Base-by-base conservation (phyloP, 2,329 filamentous ascomycete genomes). In the Bertia moriformis region DNA sequence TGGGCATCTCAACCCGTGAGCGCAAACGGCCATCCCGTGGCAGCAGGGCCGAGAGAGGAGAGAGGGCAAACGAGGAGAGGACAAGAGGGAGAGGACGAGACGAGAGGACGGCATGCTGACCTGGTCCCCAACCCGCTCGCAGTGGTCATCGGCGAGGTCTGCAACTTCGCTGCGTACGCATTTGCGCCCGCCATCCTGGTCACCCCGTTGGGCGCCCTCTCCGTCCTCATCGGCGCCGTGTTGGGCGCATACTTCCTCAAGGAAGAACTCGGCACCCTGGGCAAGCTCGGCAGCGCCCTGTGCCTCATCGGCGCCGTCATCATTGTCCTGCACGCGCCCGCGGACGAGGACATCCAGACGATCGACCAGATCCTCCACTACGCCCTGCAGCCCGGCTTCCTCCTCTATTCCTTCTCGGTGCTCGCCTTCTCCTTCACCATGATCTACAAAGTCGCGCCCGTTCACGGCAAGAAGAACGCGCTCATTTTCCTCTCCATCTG, bases 101-200 rank as follows among this genome's bases (percentile, higher is more conserved):
- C n/a, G n/a, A n/a, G n/a, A n/a, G n/a, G n/a, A n/a, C n/a, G n/a
- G n/a, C 38, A 22, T 14, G 32, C 19, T 18, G 19, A 14, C 17
- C 10, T 19, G 18, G 14, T 41, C 43, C 20, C 49, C 55, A 43
- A 51, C 35, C 47, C 41, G 32, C 42, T 38, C 40, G 40, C 51
- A 93, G 86, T 98, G 74, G 83, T 87, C 43, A 63, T 93, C 36
- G 91, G 91, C 54, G 91, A 98, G 63, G 67, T 95, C 42, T 93
- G 87, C 63, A 98, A 98, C 61, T 98, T 98, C 57, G 88, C 88
- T 38, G 91, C 91, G 44, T 98, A 98, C 57, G 91, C 91, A 4
- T 98, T 96, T 61, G 91, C 91, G 48, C 91, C 91, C 30, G 93
- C 91, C 14, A 98, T 98, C 60, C 71, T 98, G 39, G 91, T 98